phyloP scores from a whole-genome alignment of 2,329 filamentous ascomycete species.

The Tolypocladium album region DNA sequence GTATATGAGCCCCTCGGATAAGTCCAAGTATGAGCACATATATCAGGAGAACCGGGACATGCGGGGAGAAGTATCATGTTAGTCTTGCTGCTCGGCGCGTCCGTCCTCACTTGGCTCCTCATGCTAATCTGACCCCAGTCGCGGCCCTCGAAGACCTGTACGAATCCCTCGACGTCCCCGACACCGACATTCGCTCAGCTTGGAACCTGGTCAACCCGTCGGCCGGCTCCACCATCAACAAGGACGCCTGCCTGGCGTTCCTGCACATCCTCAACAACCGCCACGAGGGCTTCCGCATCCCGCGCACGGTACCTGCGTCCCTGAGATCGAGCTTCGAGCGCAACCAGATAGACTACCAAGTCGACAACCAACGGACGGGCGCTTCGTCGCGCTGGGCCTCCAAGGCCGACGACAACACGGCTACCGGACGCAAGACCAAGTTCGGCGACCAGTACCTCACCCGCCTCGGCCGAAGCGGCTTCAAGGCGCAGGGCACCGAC shows the following conservation, averaged over 20 bases:
- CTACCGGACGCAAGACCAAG: slow-evolving; percentile 85
- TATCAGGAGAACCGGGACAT: slow-evolving; percentile 86
- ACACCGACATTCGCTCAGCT: slow-evolving; percentile 75
- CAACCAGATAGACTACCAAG: slow-evolving; percentile 91
- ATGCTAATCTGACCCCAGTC: slow-evolving; percentile 36
- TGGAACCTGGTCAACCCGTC: slow-evolving; percentile 98
- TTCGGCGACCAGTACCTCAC: slow-evolving; percentile 96
- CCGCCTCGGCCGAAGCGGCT: slow-evolving; percentile 72
- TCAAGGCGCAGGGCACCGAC: slow-evolving; percentile 79
- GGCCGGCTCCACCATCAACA: slow-evolving; percentile 72
- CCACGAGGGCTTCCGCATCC: slow-evolving; percentile 91
- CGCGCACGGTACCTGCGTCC: slow-evolving; percentile 82
- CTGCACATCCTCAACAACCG: slow-evolving; percentile 94
- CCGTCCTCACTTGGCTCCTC: too few relatives aligned
- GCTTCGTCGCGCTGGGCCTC: slow-evolving; percentile 67
- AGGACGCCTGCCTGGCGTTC: slow-evolving; percentile 90
- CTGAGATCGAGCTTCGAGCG: slow-evolving; percentile 86
- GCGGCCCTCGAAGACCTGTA: slow-evolving; percentile 73
- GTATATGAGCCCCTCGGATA: slow-evolving; percentile 94
- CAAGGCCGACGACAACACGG: slow-evolving; percentile 67
- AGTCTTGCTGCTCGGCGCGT: slow-evolving; percentile 18
- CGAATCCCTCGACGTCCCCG: slow-evolving; percentile 62
- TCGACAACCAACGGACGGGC: slow-evolving; percentile 61
- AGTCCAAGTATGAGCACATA: slow-evolving; percentile 92
- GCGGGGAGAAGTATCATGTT: slow-evolving; percentile 73